Evolutionary conservation across 2,329 filamentous ascomycete genomes (phyloP).

Genomic region (Tolypocladium ophioglossoides): DNA sequence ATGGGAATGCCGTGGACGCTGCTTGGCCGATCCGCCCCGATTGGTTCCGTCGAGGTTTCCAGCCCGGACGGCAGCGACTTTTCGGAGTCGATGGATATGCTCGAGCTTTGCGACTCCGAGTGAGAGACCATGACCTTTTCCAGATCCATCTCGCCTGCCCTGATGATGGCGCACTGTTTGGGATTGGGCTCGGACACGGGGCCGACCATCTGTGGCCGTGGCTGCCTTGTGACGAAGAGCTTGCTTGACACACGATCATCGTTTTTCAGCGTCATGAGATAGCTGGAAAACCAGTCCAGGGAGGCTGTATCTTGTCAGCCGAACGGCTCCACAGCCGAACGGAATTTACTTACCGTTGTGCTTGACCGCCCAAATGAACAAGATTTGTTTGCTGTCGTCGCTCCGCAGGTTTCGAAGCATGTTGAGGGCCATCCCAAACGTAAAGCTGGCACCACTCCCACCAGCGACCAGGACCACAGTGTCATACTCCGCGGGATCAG

Average conservation of each 20-base stretch:
- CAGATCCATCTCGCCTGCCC: not conserved
- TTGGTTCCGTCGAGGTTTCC: conserved; percentile 3
- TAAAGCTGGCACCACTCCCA: conserved; percentile 51
- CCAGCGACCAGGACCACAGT: conserved; percentile 49
- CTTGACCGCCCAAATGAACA: conserved; percentile 30
- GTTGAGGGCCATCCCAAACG: conserved; percentile 27
- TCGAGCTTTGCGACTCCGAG: not conserved
- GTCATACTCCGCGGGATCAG: conserved; percentile 40
- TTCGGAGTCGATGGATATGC: conserved; percentile 5
- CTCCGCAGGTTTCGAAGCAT: conserved; percentile 18
- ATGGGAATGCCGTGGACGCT: conserved; percentile 13
- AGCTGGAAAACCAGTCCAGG: conserved; percentile 26
- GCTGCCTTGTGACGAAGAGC: conserved; percentile 24
- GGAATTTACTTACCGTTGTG: conserved; percentile 20
- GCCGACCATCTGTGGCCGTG: not conserved
- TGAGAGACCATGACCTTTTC: conserved; percentile 1
- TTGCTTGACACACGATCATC: conserved; percentile 18
- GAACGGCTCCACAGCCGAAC: not conserved
- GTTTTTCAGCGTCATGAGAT: conserved; percentile 19
- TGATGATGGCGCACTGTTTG: not conserved
- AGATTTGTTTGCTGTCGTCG: conserved; percentile 15
- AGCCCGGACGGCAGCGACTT: conserved; percentile 10
- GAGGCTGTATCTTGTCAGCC: conserved; percentile 14
- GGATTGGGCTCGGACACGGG: not conserved
- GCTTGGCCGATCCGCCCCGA: not conserved